Evolutionary conservation across 108 stramenopile genomes (phyloP).

Genomic region (Pseudonitzschia delicatissima): DNA sequence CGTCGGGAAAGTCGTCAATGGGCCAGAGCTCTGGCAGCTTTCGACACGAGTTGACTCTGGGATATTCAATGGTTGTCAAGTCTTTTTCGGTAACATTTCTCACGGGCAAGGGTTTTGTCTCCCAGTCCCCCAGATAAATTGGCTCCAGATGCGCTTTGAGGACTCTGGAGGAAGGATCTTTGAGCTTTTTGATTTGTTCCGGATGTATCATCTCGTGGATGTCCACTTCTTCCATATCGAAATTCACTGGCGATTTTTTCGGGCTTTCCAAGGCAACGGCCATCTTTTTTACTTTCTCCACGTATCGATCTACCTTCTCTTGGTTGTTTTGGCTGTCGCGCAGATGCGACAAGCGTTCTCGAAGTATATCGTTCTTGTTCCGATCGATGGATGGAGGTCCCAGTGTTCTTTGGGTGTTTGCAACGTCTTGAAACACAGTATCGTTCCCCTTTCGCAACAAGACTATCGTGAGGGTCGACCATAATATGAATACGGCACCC

Average conservation of each 20-base stretch:
- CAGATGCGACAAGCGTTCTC: neutral
- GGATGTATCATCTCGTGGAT: conserved; percentile 26
- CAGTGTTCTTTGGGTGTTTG: neutral
- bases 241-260: neutral
- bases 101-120: conserved; percentile 35
- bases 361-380: neutral
- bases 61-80: conserved; percentile 10
- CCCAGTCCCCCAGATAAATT: conserved; percentile 29
- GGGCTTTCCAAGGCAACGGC: neutral
- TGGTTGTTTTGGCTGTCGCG: neutral
- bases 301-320: neutral
- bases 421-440: neutral
- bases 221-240: conserved; percentile 25
- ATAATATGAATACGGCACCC: conserved; percentile 12
- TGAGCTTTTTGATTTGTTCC: conserved; percentile 12
- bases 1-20: conserved; percentile 56
- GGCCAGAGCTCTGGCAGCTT: conserved; percentile 63
- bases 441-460: neutral
- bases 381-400: neutral
- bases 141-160: conserved; percentile 39
- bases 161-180: neutral
- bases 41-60: conserved; percentile 35
- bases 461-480: conserved; percentile 3
- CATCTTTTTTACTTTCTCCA: neutral
- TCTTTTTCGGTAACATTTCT: conserved; percentile 24